These are phyloP conservation scores for Tilletia setariae DNA, from an alignment of 1,284 basidiomycete genomes.

Conservation along the genomic window DNA sequence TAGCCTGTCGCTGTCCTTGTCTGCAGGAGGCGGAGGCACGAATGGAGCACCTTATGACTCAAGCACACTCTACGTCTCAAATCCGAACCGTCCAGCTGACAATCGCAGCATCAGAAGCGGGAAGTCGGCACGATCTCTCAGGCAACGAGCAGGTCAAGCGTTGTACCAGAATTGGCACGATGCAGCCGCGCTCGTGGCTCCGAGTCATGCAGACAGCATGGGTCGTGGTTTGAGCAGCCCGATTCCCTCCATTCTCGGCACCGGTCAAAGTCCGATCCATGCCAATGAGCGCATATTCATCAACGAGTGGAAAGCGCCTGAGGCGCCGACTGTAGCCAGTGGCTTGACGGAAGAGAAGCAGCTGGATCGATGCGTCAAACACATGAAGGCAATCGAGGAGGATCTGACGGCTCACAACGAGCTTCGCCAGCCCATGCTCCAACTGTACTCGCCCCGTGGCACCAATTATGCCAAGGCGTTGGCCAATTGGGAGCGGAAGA, in stretches of 20 bases:
- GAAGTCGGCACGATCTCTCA: constrained; percentile 19
- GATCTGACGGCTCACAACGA: constrained; percentile 81
- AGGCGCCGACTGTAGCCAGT: constrained; percentile 75
- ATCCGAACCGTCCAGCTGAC: constrained; percentile 17
- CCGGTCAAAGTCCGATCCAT: constrained; percentile 5
- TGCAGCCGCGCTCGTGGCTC: constrained; percentile 6
- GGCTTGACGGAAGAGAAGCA: constrained; percentile 87
- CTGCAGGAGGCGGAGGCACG: not conserved
- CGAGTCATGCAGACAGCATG: constrained; percentile 7
- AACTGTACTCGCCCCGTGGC: constrained; percentile 72
- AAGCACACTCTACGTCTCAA: not conserved
- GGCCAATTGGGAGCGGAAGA: constrained; percentile 88
- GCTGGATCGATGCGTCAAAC: constrained; percentile 30
- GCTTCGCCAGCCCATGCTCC: constrained; percentile 75
- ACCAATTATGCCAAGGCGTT: constrained; percentile 71
- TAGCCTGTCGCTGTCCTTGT: not conserved
- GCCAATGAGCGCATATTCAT: constrained; percentile 70
- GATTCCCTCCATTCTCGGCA: not conserved
- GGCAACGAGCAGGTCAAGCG: constrained; percentile 8
- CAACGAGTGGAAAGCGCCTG: constrained; percentile 89
- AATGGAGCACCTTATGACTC: not conserved
- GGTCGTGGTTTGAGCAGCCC: not conserved
- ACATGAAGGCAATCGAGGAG: constrained; percentile 62
- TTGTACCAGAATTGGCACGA: constrained; percentile 25
- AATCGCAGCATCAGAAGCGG: constrained; percentile 32